Evolutionary conservation across 176 grass and related monocot species (phyloP).

Genomic region (Lolium multiflorum): DNA sequence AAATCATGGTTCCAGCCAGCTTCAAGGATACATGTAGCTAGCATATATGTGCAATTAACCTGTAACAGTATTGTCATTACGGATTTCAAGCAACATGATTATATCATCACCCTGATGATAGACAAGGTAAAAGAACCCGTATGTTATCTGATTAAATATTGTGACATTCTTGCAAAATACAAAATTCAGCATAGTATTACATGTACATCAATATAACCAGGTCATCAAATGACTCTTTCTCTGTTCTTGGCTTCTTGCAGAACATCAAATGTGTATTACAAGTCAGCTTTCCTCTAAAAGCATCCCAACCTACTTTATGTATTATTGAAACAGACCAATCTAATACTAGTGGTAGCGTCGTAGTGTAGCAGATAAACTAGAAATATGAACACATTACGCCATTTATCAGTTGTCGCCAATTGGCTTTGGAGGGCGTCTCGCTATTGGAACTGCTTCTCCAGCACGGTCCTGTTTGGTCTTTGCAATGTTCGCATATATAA

Average conservation of each 20-base stretch:
- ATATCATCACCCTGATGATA: not conserved
- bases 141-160: not conserved
- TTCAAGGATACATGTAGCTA: conserved; percentile 4
- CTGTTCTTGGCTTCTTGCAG: not conserved
- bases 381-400: not conserved
- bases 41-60: not conserved
- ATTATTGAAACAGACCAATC: not conserved
- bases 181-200: conserved; percentile 19
- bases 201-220: not conserved
- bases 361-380: not conserved
- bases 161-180: conserved; percentile 1
- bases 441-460: conserved; percentile 35
- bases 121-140: not conserved
- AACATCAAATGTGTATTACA: conserved; percentile 16
- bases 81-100: not conserved
- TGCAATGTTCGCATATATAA: conserved; percentile 66
- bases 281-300: not conserved
- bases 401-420: conserved; percentile 18
- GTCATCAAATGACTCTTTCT: not conserved
- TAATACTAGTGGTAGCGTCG: not conserved
- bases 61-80: conserved; percentile 2
- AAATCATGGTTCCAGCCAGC: conserved; percentile 9
- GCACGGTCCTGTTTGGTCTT: conserved; percentile 39
- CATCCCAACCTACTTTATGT: not conserved
- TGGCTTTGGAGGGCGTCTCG: conserved; percentile 45